Evolutionary conservation across 495 filamentous ascomycete species (phyloP), one percentile per base, ranked within the genome.

Genomic region (Penicillium coffeae): DNA sequence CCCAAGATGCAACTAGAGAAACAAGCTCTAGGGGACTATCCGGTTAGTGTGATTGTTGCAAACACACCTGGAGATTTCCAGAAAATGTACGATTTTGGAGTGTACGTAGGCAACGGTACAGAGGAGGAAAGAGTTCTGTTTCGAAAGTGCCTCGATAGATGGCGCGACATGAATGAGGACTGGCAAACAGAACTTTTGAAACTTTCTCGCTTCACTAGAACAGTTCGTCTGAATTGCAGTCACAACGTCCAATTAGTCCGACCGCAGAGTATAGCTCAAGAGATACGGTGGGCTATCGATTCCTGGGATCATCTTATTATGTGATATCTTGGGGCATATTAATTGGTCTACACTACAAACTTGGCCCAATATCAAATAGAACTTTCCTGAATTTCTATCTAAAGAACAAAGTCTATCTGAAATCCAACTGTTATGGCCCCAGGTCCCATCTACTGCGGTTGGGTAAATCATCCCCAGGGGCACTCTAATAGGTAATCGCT

Each of bases 11-110:
- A 53, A 53, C 50, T 53, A 14, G 50, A 53, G 20, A 53, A 44
- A 45, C 44, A 39, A 38, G 44, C 15, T 44, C 42, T 53, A 1
- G 44, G 35, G 50, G 50, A 39, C 39, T 53, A 44, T 53, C 50
- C 50, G 32, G 50, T 53, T 45, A 53, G 50, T 53, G 50, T 53
- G 1, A 53, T 53, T 39, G 40, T 48, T 48, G 50, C 50, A 45
- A 45, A 53, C 44, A 48, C 50, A n/a, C 50, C 50, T 48, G 3
- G 37, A 25, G 50, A 53, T 44, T 53, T 53, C 18, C 50, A 53
- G 39, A 53, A 48, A 42, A 51, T 51, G 36, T 52, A 52, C 42
- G 43, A 52, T 33, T 52, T 47, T 47, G 50, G 50, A 42, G 50
- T 52, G 37, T 37, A 42, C 7, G 43, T 44, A 21, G 50, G 50